phyloP scores from a whole-genome alignment of 768 basidiomycete species.

The Cystofilobasidium bisporidii region DNA sequence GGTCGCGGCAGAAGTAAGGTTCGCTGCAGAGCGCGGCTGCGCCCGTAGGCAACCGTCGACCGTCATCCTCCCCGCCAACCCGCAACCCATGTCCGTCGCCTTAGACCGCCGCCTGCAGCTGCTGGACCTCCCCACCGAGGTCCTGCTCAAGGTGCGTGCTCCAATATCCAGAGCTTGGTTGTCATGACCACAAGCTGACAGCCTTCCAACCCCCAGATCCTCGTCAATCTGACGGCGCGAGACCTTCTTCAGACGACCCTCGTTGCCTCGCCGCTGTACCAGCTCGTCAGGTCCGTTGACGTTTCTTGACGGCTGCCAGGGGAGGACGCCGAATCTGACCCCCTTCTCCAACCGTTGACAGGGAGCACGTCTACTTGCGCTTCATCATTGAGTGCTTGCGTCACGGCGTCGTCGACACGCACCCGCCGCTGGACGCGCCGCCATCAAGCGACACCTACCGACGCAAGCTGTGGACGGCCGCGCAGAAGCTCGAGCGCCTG shows the following conservation, averaged over 20 bases:
- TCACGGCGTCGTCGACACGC: conserved; percentile 6
- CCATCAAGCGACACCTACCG: neutral
- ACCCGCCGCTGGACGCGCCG: neutral
- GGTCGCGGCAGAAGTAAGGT: conserved; percentile 34
- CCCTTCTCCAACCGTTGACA: too few species aligned
- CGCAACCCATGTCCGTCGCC: too few species aligned
- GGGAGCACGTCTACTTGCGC: neutral
- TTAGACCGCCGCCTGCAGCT: neutral
- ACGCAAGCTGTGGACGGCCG: neutral
- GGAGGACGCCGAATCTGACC: too few species aligned
- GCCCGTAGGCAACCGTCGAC: too few species aligned
- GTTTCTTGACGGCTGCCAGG: too few species aligned
- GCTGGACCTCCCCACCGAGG: neutral
- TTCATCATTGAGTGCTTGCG: conserved; percentile 1
- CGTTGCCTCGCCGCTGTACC: conserved; percentile 8
- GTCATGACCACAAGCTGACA: too few species aligned
- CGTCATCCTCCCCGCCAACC: too few species aligned
- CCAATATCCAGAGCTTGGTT: too few species aligned
- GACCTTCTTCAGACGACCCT: conserved; percentile 10
- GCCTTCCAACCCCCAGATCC: too few species aligned
- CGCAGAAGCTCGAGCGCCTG: conserved; percentile 1
- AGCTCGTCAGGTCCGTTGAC: neutral
- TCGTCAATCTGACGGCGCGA: conserved; percentile 1
- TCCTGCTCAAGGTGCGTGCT: neutral
- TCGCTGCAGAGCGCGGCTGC: conserved; percentile 37